phyloP scores from a whole-genome alignment of 441 rosid genomes.

The Eruca vesicaria region DNA sequence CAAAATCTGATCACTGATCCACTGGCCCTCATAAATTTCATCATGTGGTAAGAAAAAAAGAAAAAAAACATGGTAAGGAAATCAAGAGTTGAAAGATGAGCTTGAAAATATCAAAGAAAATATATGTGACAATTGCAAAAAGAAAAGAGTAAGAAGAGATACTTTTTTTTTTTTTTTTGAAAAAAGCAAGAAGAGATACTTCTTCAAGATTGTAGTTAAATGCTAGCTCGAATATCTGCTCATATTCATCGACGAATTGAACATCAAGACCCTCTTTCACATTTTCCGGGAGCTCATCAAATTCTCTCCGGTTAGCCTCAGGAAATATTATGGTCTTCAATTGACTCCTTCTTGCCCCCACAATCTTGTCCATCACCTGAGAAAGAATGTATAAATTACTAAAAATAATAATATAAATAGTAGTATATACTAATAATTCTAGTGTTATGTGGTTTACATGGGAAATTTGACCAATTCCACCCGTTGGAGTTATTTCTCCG shows the following conservation, averaged over 20 bases:
- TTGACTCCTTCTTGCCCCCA: constrained; percentile 76
- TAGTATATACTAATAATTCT: neutral
- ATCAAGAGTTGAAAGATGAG: neutral
- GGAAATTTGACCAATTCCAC: constrained; percentile 86
- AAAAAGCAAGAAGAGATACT: neutral
- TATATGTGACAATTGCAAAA: neutral
- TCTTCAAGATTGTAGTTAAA: constrained; percentile 29
- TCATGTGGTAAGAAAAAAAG: neutral
- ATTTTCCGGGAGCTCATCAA: constrained; percentile 68
- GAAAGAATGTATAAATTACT: neutral
- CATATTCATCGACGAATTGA: constrained; percentile 71
- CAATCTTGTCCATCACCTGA: constrained; percentile 92
- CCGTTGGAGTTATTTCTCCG: constrained; percentile 84
- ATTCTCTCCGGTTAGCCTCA: constrained; percentile 71
- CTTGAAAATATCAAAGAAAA: neutral
- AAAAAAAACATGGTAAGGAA: neutral
- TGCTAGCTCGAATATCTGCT: constrained; percentile 60
- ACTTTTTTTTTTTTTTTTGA: neutral
- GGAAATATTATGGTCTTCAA: constrained; percentile 78
- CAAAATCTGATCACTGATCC: too few species aligned
- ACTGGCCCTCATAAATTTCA: neutral
- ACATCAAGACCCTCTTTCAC: constrained; percentile 84
- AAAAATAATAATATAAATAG: neutral
- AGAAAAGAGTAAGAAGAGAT: neutral
- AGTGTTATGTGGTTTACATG: constrained; percentile 48